Percentiles rank a stretch among this genome's conserved stretches.
phyloP scores from a whole-genome alignment of 768 basidiomycete species.

The Mycena pura region DNA sequence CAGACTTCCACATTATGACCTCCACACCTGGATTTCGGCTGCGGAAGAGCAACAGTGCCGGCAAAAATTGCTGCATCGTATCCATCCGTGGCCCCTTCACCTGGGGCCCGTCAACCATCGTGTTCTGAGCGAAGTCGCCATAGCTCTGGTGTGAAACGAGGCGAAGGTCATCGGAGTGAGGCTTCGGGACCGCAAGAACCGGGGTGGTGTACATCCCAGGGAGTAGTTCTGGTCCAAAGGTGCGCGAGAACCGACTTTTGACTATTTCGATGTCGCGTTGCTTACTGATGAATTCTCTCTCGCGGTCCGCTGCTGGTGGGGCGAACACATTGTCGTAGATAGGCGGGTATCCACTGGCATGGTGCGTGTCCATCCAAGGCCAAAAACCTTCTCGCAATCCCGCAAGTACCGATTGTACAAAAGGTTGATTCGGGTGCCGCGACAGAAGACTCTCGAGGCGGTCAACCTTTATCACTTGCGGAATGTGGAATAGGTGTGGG shows the following conservation, averaged over 20 bases:
- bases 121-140: conserved; percentile 35
- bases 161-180: conserved; percentile 30
- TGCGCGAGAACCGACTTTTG: conserved; percentile 26
- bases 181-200: conserved; percentile 36
- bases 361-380: too few species aligned
- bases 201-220: conserved; percentile 40
- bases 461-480: too few species aligned
- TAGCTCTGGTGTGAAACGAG: conserved; percentile 41
- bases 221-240: conserved; percentile 34
- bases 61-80: conserved; percentile 29
- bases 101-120: conserved; percentile 18
- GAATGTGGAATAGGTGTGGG: too few species aligned
- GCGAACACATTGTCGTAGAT: too few species aligned
- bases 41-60: conserved; percentile 26
- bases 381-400: too few species aligned
- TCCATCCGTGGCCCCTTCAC: conserved; percentile 32
- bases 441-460: too few species aligned
- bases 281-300: conserved; percentile 22
- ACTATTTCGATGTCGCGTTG: conserved; percentile 29
- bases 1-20: conserved; percentile 31
- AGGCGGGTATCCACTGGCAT: too few species aligned
- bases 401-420: too few species aligned
- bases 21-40: neutral
- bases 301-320: neutral
- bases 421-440: too few species aligned